A percentile compares a stretch with the other conserved stretches of the same genome.
Evolutionary conservation across 306 rosid genomes (phyloP).

Genomic region (Quercus glauca): DNA sequence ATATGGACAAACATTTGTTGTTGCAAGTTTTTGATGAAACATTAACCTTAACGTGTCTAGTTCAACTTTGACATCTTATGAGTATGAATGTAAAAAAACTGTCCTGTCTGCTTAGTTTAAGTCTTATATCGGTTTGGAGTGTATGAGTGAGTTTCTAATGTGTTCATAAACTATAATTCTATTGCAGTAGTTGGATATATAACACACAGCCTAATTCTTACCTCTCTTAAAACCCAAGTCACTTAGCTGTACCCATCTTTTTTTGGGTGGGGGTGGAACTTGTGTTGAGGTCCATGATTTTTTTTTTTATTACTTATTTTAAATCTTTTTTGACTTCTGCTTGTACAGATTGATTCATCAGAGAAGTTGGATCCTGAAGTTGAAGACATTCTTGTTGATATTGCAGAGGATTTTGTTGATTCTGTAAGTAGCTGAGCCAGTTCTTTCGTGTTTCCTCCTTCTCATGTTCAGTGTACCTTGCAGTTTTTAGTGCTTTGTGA

Average conservation of each 20-base stretch:
- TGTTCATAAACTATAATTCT: neutral
- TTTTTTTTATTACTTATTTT: too few relatives aligned
- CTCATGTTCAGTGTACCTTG: neutral
- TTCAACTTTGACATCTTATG: neutral
- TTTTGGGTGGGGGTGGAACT: neutral
- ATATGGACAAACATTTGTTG: neutral
- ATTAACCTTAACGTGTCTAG: neutral
- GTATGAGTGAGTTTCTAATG: too few relatives aligned
- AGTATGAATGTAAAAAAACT: neutral
- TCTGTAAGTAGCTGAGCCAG: slow-evolving; percentile 59
- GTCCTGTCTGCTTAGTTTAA: neutral
- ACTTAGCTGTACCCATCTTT: neutral
- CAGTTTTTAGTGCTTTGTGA: slow-evolving; percentile 5
- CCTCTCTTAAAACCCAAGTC: neutral
- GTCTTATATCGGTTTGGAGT: neutral
- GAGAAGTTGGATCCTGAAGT: slow-evolving; percentile 90
- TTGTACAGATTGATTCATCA: slow-evolving; percentile 72
- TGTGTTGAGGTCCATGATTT: neutral
- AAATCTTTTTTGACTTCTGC: slow-evolving; percentile 7
- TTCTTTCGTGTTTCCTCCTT: neutral
- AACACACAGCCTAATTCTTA: neutral
- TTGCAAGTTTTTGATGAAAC: neutral
- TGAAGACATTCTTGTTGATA: slow-evolving; percentile 81
- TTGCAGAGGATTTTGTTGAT: slow-evolving; percentile 93
- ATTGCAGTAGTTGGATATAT: neutral